These are phyloP conservation scores for Auriculariales sp. DNA, from an alignment of 768 basidiomycete genomes.

Conservation along the genomic window DNA sequence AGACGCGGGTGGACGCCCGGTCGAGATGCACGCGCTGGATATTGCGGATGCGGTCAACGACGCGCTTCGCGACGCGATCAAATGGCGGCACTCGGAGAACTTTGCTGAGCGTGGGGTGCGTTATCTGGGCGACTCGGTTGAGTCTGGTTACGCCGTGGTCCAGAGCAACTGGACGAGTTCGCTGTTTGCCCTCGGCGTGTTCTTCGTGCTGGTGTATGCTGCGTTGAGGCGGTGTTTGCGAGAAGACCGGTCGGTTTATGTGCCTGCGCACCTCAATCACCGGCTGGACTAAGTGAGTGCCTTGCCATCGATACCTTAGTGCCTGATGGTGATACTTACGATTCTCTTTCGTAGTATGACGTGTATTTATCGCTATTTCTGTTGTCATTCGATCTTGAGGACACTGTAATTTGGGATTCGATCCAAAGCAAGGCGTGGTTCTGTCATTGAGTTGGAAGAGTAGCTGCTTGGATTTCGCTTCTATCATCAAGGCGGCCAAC, in stretches of 20 bases:
- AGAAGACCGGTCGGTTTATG: background rate
- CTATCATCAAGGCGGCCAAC: too few relatives aligned
- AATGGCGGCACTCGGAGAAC: slow-evolving; percentile 55
- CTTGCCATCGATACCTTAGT: too few relatives aligned
- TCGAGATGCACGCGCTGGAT: slow-evolving; percentile 39
- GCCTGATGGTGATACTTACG: too few relatives aligned
- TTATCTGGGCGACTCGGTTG: background rate
- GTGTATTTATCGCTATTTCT: too few relatives aligned
- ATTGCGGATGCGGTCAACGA: slow-evolving; percentile 62
- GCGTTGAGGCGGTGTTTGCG: background rate
- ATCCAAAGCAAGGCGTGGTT: too few relatives aligned
- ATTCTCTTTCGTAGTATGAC: too few relatives aligned
- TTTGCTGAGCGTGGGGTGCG: slow-evolving; percentile 35
- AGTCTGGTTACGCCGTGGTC: background rate
- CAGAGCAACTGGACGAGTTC: background rate
- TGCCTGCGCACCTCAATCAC: background rate
- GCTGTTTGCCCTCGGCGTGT: background rate
- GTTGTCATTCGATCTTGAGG: too few relatives aligned
- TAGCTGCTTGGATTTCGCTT: too few relatives aligned
- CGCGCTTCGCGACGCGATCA: slow-evolving; percentile 33
- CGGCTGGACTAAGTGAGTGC: background rate
- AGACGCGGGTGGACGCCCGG: slow-evolving; percentile 37
- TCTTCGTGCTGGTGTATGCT: background rate
- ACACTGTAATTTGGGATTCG: too few relatives aligned
- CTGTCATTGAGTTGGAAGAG: too few relatives aligned